Evolutionary conservation across 2,329 filamentous ascomycete species (phyloP).

Genomic region (Colletotrichum scovillei): DNA sequence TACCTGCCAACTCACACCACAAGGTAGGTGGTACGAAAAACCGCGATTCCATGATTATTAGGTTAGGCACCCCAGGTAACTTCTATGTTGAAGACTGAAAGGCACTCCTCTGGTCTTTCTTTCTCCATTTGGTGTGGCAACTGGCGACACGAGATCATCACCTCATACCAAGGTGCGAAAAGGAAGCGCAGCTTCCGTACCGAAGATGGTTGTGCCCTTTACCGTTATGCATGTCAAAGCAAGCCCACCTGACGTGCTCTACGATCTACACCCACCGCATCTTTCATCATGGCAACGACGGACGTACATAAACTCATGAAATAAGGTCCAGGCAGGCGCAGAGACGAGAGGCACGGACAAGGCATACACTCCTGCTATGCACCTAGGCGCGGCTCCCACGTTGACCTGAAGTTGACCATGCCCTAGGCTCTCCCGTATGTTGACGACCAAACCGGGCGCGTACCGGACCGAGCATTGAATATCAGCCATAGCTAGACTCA

Average conservation of each 20-base stretch:
- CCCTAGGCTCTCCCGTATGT: constrained; percentile 5
- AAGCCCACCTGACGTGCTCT: constrained; percentile 16
- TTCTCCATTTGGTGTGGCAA: no score
- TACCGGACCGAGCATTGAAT: background rate
- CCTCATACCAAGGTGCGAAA: constrained; percentile 1
- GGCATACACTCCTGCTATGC: background rate
- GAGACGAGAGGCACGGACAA: constrained; percentile 20
- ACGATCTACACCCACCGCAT: constrained; percentile 11
- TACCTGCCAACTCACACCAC: no score
- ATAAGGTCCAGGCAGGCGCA: background rate
- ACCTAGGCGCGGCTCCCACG: background rate
- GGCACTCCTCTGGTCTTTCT: no score
- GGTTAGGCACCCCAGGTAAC: no score
- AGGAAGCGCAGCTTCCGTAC: background rate
- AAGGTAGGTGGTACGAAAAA: no score
- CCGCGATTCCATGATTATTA: no score
- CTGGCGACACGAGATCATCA: background rate
- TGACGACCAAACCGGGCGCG: background rate
- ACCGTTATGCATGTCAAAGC: constrained; percentile 15
- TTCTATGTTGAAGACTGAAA: no score
- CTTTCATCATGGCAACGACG: constrained; percentile 14
- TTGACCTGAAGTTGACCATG: constrained; percentile 25
- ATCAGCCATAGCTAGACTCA: no score
- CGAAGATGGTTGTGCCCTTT: background rate
- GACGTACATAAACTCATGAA: background rate